phyloP scores from a whole-genome alignment of 352 stramenopile species.

The Phytopythium boreale region DNA sequence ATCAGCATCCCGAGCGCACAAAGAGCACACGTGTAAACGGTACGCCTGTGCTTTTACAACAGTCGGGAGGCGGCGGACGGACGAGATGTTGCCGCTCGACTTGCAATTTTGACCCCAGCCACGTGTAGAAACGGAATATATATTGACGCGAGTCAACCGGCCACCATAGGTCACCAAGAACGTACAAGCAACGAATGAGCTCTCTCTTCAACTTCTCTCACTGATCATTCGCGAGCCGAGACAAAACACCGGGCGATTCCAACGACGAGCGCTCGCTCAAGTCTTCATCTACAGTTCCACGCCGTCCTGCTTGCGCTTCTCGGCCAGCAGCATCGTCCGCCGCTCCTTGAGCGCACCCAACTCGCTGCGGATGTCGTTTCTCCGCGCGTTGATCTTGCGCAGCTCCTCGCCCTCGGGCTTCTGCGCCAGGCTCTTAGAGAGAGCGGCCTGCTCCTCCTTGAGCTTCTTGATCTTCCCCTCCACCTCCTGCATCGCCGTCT shows the following conservation, averaged over 20 bases:
- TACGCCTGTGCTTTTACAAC: background rate
- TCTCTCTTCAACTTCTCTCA: slow-evolving; percentile 2
- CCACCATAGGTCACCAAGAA: background rate
- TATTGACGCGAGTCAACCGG: slow-evolving; percentile 1
- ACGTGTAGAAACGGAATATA: background rate
- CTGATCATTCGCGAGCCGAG: background rate
- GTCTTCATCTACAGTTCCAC: slow-evolving; percentile 36
- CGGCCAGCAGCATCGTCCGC: slow-evolving; percentile 69
- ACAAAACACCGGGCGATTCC: background rate
- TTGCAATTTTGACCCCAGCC: slow-evolving; percentile 3
- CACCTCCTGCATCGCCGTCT: slow-evolving; percentile 77
- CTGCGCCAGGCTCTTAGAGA: slow-evolving; percentile 72
- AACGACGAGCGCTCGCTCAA: slow-evolving; percentile 5
- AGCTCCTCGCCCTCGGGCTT: slow-evolving; percentile 77
- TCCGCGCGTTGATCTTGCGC: slow-evolving; percentile 75
- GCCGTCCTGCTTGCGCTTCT: slow-evolving; percentile 83
- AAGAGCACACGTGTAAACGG: background rate
- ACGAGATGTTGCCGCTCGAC: background rate
- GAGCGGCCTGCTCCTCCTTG: slow-evolving; percentile 77
- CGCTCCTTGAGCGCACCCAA: slow-evolving; percentile 80
- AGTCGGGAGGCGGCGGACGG: background rate
- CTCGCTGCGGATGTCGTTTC: slow-evolving; percentile 86
- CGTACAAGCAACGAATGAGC: background rate
- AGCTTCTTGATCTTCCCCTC: slow-evolving; percentile 77
- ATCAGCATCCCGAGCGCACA: background rate